Base-by-base conservation (phyloP, 352 stramenopile genomes). In the Phytophthora fragariae region DNA sequence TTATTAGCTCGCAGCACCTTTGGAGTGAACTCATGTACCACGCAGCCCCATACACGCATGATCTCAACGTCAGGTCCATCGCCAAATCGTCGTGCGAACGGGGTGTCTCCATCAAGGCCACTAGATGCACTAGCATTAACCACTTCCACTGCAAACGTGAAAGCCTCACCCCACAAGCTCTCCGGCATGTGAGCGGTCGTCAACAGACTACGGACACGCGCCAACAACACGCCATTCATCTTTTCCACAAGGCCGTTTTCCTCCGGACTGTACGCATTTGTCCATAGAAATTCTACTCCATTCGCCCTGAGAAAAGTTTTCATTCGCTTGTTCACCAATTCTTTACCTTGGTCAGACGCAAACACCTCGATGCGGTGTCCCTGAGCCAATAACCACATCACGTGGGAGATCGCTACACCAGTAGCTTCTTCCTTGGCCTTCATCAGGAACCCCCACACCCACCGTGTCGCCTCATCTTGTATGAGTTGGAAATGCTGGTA, bases 221-320 rank as follows among this genome's bases (percentile, higher is more conserved):
- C 41, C 41, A 50, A 50, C 41, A 50, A 21, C 41, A 50, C 37
- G 5, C 41, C 41, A 50, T 50, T 50, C 41, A 50, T 50, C 17
- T 50, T 50, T 50, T 50, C 6, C 41, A 50, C 41, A 21, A 50
- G 15, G 14, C 41, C 41, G 8, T 50, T 55, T 17, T 65, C 58
- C 44, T 65, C 58, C 27, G 58, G 27, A 47, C 24, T 65, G 58
- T 65, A 65, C 31, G 58, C 27, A 47, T 57, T 65, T 27, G 58
- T 65, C 58, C 41, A 56, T 9, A 37, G 27, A 19, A 65, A 57
- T 44, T 65, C 41, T 31, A 63, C 14, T 29, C 24, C 57, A 10
- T 29, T 41, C 41, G 12, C 12, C 39, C 57, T 54, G 57, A 63
- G 41, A 24, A 63, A 63, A 55, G 14, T 1, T 63, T 63, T 46